Evolutionary conservation across 1,284 basidiomycete species (phyloP).

Genomic region (Agaricales sp.): DNA sequence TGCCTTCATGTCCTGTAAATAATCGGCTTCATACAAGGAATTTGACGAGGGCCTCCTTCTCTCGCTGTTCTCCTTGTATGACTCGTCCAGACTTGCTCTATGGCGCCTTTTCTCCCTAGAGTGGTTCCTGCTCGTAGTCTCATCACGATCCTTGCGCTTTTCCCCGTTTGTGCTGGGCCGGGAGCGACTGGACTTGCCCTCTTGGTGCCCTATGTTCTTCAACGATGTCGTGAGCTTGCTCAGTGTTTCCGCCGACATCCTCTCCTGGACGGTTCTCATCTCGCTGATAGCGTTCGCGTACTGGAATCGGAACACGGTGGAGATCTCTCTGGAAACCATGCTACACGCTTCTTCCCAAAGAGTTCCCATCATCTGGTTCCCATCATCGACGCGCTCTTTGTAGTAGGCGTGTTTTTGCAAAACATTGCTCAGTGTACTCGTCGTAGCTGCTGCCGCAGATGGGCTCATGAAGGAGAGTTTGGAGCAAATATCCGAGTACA

Average conservation of each 20-base stretch:
- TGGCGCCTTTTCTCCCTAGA: neutral
- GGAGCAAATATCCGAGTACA: neutral
- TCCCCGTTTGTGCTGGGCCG: neutral
- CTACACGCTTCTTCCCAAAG: constrained; percentile 1
- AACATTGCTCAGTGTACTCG: neutral
- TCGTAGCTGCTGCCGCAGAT: neutral
- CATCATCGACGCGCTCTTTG: neutral
- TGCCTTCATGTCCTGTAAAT: neutral
- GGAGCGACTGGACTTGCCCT: neutral
- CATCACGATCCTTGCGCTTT: neutral
- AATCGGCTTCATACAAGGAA: neutral
- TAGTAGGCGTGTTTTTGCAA: neutral
- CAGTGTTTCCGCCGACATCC: neutral
- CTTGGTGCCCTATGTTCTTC: neutral
- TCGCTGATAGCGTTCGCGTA: neutral
- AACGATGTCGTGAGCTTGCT: neutral
- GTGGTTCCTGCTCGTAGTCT: neutral
- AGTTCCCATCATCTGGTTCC: neutral
- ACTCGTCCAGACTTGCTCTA: neutral
- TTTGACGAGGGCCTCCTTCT: neutral
- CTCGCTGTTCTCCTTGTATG: neutral
- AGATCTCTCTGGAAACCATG: neutral
- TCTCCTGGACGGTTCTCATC: neutral
- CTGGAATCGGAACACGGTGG: neutral
- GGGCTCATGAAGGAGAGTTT: neutral